Base-by-base conservation (phyloP, 83 land plant species). In the Picea abies region DNA sequence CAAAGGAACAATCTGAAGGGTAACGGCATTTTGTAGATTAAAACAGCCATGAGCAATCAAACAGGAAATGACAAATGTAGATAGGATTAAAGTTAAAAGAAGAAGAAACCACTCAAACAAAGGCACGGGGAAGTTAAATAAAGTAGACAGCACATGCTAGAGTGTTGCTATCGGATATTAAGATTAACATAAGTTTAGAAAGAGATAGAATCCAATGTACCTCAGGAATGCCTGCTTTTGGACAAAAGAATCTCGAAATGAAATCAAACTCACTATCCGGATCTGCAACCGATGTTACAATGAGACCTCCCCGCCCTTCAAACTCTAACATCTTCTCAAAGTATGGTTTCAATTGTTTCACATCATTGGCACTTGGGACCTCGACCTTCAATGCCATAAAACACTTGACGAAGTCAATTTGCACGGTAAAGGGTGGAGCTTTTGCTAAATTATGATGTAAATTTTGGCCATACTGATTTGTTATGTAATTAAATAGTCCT, bases 221-320 rank as follows among this genome's bases (percentile, higher is more conserved):
- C 90, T 89, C 91, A 17, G 63, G 56, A 37, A 89, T 49, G 49
- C 90, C 91, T 23, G 69, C 14, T 62, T 87, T 89, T 26, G 91
- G 91, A 66, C 85, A 72, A 75, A 89, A 89, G 71, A 84, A 89
- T 39, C 91, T 82, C 58, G 91, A 89, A 61, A 89, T 69, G 58
- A 89, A 87, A 78, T 89, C 91, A 80, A 44, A 82, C 4, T 37
- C 73, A 37, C 78, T 78, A 37, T 85, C 80, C 35, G 66, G 76
- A 62, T 84, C 77, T 63, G 87, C 90, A 29, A n/a, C n/a, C 12
- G 90, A 81, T 65, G 91, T 89, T 23, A 83, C 90, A 75, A 89
- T 85, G 9, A 89, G 85, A 80, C 86, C 89, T 12, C 87, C 90
- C 58, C 91, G 79, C 32, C 91, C 91, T 80, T 35, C 63, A n/a